A percentile compares a stretch with the other conserved stretches of the same genome.
phyloP scores from a whole-genome alignment of 768 basidiomycete genomes.

The Tylopilus vinaceipallidus region DNA sequence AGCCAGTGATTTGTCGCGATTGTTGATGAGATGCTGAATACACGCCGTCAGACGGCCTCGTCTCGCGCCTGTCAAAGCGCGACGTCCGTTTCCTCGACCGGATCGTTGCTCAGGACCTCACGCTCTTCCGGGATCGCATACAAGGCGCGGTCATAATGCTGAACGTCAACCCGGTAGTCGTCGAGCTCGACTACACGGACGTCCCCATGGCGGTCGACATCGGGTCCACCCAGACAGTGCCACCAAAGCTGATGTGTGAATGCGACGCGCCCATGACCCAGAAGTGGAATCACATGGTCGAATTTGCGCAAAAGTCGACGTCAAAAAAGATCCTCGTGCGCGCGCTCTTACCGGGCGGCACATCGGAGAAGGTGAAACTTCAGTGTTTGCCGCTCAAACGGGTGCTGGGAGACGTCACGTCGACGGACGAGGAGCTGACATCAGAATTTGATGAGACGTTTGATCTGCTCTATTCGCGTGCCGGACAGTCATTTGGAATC shows the following conservation, averaged over 20 bases:
- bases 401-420: constrained; percentile 9
- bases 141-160: constrained; percentile 3
- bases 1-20: background rate
- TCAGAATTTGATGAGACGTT: constrained; percentile 22
- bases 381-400: constrained; percentile 24
- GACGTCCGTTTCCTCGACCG: constrained; percentile 27
- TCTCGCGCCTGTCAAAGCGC: constrained; percentile 19
- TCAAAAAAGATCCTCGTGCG: constrained; percentile 26
- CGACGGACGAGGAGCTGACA: constrained; percentile 14
- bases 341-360: constrained; percentile 28
- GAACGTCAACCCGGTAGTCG: constrained; percentile 15
- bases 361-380: constrained; percentile 23
- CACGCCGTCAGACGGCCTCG: constrained; percentile 17
- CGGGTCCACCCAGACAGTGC: constrained; percentile 11
- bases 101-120: constrained; percentile 22
- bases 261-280: constrained; percentile 21
- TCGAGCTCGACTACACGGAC: constrained; percentile 28
- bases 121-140: constrained; percentile 16
- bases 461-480: constrained; percentile 27
- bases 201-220: constrained; percentile 17
- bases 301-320: constrained; percentile 25
- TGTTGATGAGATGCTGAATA: background rate
- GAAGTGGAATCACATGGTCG: constrained; percentile 29
- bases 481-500: constrained; percentile 11
- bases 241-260: constrained; percentile 16